Conservation (phyloP, 768 basidiomycete genomes). For the Chalciporus sphaerocephalus region DNA sequence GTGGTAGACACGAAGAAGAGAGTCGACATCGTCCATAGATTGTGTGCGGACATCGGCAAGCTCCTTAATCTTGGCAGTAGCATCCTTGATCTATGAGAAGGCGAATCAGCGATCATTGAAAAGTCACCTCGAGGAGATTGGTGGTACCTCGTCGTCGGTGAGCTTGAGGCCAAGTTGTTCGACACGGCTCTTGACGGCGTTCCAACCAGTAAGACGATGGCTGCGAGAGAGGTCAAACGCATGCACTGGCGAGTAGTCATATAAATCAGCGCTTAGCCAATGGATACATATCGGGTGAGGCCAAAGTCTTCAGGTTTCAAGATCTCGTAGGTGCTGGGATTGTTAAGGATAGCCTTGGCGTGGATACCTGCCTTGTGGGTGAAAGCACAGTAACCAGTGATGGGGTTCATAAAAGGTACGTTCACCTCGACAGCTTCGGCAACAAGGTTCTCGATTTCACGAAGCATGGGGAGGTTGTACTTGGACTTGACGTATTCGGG, state of each 20-base stretch:
- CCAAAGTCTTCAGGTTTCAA: conserved; percentile 99
- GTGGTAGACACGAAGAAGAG: conserved; percentile 93
- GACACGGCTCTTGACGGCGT: conserved; percentile 98
- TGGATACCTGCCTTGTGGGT: conserved; percentile 99
- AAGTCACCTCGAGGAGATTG: neutral
- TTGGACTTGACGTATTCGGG: conserved; percentile 99
- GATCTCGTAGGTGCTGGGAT: conserved; percentile 98
- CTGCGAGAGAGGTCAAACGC: conserved; percentile 34
- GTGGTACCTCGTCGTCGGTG: conserved; percentile 76
- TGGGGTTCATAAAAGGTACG: conserved; percentile 95
- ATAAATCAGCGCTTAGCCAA: conserved; percentile 52
- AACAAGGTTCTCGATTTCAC: conserved; percentile 98
- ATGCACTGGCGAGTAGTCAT: neutral
- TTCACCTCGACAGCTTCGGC: conserved; percentile 98
- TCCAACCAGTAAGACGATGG: conserved; percentile 97
- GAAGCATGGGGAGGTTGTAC: conserved; percentile 96
- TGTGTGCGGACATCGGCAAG: conserved; percentile 97
- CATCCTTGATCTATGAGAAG: conserved; percentile 79
- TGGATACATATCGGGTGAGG: conserved; percentile 94
- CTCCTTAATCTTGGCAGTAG: conserved; percentile 98
- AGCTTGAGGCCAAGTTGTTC: conserved; percentile 91
- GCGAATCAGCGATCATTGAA: conserved; percentile 2
- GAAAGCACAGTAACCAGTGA: conserved; percentile 98
- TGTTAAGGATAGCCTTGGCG: conserved; percentile 99
- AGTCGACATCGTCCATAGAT: conserved; percentile 99